Base-by-base conservation (phyloP, 352 stramenopile species). In the Globisporangium mamillatum region DNA sequence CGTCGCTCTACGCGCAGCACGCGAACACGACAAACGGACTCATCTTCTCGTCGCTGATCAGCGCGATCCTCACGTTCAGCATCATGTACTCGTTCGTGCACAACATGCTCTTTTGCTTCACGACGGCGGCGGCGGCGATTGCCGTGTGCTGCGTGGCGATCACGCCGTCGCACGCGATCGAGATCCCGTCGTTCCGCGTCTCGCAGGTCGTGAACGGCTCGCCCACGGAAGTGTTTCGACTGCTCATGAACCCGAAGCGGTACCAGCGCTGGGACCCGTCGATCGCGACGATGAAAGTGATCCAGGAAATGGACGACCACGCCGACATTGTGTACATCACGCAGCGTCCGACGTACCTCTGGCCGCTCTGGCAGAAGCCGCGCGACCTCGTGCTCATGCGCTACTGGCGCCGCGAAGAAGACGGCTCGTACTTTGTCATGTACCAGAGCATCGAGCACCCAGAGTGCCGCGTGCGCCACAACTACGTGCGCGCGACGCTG, bases 371-470 rank as follows among this genome's bases (percentile, higher is more conserved):
- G 88, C 88, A 95, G 52, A 94, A 93, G 65, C 82, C 86, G 25
- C 86, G 87, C 25, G 89, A 96, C 64, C 73, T 96, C 6, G 89
- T 96, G 69, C 78, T 96, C 61, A 90, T 95, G 79, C 89, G 89
- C 41, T 96, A 96, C 76, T 96, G 89, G 89, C 81, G 89, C 18
- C 86, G 88, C 22, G 89, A 96, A 71, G 89, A 96, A 72, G 89
- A 96, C 66, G 89, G 89, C 20, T 94, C 87, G 44, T 96, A 93
- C 70, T 95, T 96, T 72, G 87, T 96, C 78, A 96, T 96, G 87
- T 96, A 93, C 77, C 88, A 96, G 75, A 94, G 85, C 64, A 88
- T 93, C 52, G 84, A 91, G 54, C 89, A 96, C 68, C 87, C 89
- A 0, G 88, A 96, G 64, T 94, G 87, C 54, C 87, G 88, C 44